Evolutionary conservation across 2,329 filamentous ascomycete genomes (phyloP).

Genomic region (Diaporthe longicolla): DNA sequence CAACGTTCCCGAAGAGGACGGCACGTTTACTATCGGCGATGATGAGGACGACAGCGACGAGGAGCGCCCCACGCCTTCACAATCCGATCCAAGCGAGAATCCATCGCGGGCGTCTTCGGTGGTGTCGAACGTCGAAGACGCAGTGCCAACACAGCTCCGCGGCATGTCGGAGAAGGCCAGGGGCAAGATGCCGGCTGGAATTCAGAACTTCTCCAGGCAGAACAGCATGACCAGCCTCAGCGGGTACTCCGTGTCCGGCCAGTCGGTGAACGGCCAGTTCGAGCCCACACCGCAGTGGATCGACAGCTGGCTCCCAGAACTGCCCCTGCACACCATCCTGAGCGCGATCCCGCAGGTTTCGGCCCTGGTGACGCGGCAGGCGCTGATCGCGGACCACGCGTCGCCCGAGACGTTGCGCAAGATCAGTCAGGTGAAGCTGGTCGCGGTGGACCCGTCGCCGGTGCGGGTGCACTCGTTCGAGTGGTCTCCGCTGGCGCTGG

Average conservation of each 20-base stretch:
- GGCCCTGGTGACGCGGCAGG: constrained; percentile 68
- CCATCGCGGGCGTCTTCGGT: constrained; percentile 78
- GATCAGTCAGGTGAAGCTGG: constrained; percentile 74
- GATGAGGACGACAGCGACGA: constrained; percentile 74
- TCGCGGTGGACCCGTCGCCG: constrained; percentile 80
- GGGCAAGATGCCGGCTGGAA: constrained; percentile 92
- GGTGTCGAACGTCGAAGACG: constrained; percentile 78
- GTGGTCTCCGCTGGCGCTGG: constrained; percentile 90
- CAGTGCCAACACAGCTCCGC: constrained; percentile 83
- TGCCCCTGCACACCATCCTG: constrained; percentile 89
- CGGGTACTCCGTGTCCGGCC: constrained; percentile 71
- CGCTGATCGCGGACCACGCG: constrained; percentile 58
- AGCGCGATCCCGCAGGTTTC: constrained; percentile 79
- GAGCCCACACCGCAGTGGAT: constrained; percentile 88
- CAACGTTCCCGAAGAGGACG: constrained; percentile 83
- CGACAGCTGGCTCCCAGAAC: constrained; percentile 91
- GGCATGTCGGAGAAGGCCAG: constrained; percentile 98
- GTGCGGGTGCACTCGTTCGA: constrained; percentile 90
- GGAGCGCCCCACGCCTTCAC: constrained; percentile 69
- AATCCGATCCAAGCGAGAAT: constrained; percentile 75
- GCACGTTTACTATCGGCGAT: constrained; percentile 90
- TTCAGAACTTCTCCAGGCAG: constrained; percentile 87
- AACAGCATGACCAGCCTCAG: constrained; percentile 88
- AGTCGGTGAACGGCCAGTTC: constrained; percentile 74
- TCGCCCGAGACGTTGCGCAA: constrained; percentile 64